These are phyloP conservation scores for Vanrija pseudolonga DNA, from an alignment of 1,284 basidiomycete species.

Conservation along the genomic window DNA sequence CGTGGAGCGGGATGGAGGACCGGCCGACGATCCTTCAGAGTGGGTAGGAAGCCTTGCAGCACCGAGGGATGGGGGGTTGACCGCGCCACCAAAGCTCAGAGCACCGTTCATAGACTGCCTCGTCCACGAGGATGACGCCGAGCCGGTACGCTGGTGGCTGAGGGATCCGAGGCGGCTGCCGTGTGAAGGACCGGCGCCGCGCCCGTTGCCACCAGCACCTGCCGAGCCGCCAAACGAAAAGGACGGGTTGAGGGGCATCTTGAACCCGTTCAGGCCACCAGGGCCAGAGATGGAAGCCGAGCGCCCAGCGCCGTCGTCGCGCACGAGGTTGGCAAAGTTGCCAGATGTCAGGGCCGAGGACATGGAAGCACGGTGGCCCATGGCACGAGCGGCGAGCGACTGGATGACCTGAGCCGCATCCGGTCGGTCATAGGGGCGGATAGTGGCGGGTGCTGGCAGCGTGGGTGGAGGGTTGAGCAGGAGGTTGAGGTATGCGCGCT, in stretches of 20 bases:
- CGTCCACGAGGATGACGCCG: constrained; percentile 34
- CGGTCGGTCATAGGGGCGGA: constrained; percentile 88
- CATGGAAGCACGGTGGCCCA: constrained; percentile 42
- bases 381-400: constrained; percentile 63
- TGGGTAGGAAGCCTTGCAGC: constrained; percentile 37
- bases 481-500: constrained; percentile 87
- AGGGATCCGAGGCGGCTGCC: constrained; percentile 13
- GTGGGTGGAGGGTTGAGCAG: constrained; percentile 75
- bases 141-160: constrained; percentile 28
- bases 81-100: constrained; percentile 18
- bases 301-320: constrained; percentile 8
- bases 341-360: constrained; percentile 24
- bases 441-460: constrained; percentile 61
- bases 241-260: constrained; percentile 27
- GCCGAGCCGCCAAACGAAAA: constrained; percentile 19
- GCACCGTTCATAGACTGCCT: constrained; percentile 26
- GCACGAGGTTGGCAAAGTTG: constrained; percentile 10
- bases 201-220: constrained; percentile 2
- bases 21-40: constrained; percentile 28
- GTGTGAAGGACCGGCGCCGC: background rate
- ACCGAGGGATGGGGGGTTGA: constrained; percentile 18
- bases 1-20: constrained; percentile 20
- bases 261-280: constrained; percentile 24
- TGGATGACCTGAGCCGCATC: constrained; percentile 88
- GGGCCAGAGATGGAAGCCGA: constrained; percentile 4